Base-by-base conservation (phyloP, 345 rosid genomes). In the Garcia nutans region DNA sequence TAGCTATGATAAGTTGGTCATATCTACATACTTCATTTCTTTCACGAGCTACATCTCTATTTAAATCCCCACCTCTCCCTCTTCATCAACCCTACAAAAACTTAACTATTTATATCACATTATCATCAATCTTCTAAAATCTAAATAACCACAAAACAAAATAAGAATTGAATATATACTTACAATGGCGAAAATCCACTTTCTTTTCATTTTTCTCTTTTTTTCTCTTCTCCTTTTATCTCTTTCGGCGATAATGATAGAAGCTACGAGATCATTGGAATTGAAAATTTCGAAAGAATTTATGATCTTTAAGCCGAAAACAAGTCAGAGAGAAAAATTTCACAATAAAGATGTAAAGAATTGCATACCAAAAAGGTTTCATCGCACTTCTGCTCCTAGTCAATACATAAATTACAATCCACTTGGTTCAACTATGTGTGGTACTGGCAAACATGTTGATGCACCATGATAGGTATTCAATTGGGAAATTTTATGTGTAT, bases 341-440 rank as follows among this genome's bases (percentile, higher is more conserved):
- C 11, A 58, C 1, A 65, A 57, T 9, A 60, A 49, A n/a, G 74
- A 47, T 2, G 81, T 83, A 68, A 73, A 79, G 73, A 66, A 72
- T 73, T 90, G 93, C 82, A 15, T 90, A 83, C 93, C 93, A 0
- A 90, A 88, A 69, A 90, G 93, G 11, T 81, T 80, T 60, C 90
- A 81, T n/a, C 81, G 17, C 28, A 75, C 61, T 45, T 90, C 93
- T 0, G 93, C 89, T 0, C 93, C 93, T 0, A 90, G 93, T 65
- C 84, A 87, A 15, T 90, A 88, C 58, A 84, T 82, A 74, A 89
- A 89, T 15, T 65, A 78, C 28, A 70, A 80, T 6, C 81, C 89
- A 26, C 79, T 66, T 13, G 84, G 86, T 26, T 87, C 91, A 1
- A 73, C 83, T 55, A 5, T 74, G 20, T 85, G 89, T 44, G 75